Conservation (phyloP, 495 filamentous ascomycete genomes). For the Aspergillus cavernicola region DNA sequence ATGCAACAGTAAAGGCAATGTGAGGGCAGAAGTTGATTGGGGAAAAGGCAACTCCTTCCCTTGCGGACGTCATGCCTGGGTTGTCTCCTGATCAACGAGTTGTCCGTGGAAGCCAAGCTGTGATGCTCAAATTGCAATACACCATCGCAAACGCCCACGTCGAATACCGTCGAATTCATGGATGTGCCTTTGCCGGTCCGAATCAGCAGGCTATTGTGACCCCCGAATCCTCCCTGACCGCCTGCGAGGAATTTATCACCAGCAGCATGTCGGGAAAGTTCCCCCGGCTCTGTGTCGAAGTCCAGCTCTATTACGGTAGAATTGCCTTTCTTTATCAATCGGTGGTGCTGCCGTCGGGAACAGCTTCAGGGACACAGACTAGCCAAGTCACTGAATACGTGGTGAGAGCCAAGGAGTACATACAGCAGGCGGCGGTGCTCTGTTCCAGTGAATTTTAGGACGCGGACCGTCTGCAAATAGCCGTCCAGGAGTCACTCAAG, state of each 20-base stretch:
- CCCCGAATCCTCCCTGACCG: background rate
- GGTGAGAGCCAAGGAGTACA: background rate
- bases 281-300: background rate
- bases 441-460: background rate
- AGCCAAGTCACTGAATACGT: background rate
- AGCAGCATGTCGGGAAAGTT: background rate
- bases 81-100: background rate
- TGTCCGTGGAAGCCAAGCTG: background rate
- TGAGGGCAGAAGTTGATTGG: background rate
- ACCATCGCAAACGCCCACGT: no score
- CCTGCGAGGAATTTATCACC: background rate
- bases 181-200: no score
- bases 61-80: background rate
- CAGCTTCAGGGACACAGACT: background rate
- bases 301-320: background rate
- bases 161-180: no score
- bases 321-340: background rate
- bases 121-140: background rate
- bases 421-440: background rate
- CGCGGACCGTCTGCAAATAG: background rate
- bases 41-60: background rate
- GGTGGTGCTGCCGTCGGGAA: background rate
- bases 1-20: background rate
- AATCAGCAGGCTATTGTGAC: background rate
- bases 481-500: background rate